Base-by-base conservation (phyloP, 106 monocot genomes). In the Phalaenopsis aphrodite region DNA sequence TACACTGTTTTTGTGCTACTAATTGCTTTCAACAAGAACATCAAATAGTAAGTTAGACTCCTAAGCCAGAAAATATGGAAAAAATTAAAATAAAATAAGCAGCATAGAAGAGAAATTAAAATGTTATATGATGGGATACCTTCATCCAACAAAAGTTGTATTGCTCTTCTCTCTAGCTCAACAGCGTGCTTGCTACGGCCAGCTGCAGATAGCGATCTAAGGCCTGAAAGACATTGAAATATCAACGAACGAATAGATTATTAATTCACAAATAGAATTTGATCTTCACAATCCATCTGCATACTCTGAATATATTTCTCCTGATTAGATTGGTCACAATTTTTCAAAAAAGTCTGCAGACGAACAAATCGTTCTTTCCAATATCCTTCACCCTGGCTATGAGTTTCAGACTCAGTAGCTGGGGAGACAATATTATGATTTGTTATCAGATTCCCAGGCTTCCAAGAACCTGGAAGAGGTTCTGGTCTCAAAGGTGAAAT, bases 341-440 rank as follows among this genome's bases (percentile, higher is more conserved):
- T 85, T 74, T 87, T 91, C 84, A 99, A 81, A 65, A 85, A 92
- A n/a, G 75, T 84, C 75, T 99, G 98, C 48, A 99, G 85, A 52
- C 71, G 84, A 78, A 85, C 69, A 77, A 91, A 93, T 56, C 98
- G 80, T 18, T 94, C 98, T 80, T 87, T 87, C 92, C 91, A 88
- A 57, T 90, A 79, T 45, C 79, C 79, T 77, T 82, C 77, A 41
- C 65, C 64, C n/a, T 72, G 39, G 36, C 74, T 76, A 12, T 56
- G 83, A 72, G 41, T 46, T 52, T 82, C 41, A 65, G 55, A 16
- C 47, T 67, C 55, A 77, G 39, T 24, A 41, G 69, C 78, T 71
- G 36, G 39, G 37, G 23, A 66, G 30, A 55, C 23, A 5, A 10
- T 43, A 58, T 80, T 66, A 18, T 69, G 38, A 74, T 81, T 42